Base-by-base conservation (phyloP, 2,329 filamentous ascomycete species). In the Penicillium crustosum region DNA sequence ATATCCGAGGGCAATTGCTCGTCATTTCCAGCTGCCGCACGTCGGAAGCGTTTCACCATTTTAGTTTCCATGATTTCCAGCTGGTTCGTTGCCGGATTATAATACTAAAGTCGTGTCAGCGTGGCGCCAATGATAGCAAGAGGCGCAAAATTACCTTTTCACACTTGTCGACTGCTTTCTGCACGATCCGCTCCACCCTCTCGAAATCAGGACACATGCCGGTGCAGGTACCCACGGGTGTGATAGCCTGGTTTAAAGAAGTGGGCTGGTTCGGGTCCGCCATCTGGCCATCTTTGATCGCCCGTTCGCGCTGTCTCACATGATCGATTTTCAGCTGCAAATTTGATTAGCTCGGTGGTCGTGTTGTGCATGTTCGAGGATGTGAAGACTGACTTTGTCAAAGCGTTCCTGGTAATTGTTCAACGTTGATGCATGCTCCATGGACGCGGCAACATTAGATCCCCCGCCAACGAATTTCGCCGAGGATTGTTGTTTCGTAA, bases 121-220 rank as follows among this genome's bases (percentile, higher is more conserved):
- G n/a, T 8, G 10, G 41, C 19, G 33, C 41, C 25, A 49, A 25
- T 45, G 7, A 27, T 41, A 23, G 42, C 13, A 47, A 49, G 0
- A 2, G 7, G 21, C n/a, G 17, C 7, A 25, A 17, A 23, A 53
- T 47, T 73, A 86, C 83, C 75, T 80, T 83, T 78, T 88, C 86
- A 59, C 81, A 80, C 55, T 77, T 77, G 72, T 84, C 84, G 27
- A 86, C 81, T 72, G 86, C 85, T 50, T 84, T 83, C 67, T 86
- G 82, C 44, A 83, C 79, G 49, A 86, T 84, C 39, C 86, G 79
- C 63, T 86, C 81, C 43, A 86, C 81, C 43, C 85, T 75, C 73
- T 88, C 86, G 57, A 79, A 86, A 61, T 87, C 83, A 2, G 86
- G 82, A 67, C 86, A 88, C 84, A 88, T 87, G 62, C 83, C 82